Percentiles rank a stretch among this genome's conserved stretches.
Conservation (phyloP, 345 rosid genomes). For the Brassica napus region Da-Ae NC_063452.1:56296501-56297000, state of each 20-base stretch:
- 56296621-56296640: conserved; percentile 49
- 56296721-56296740: conserved; percentile 56
- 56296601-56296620: neutral
- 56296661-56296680: conserved; percentile 58
- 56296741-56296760: conserved; percentile 57
- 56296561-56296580: conserved; percentile 13
- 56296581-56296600: conserved; percentile 3
- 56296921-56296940: conserved; percentile 50
- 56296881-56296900: conserved; percentile 73
- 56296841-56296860: conserved; percentile 66
- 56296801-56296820: conserved; percentile 43
- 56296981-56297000: conserved; percentile 47
- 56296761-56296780: conserved; percentile 74
- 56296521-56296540: conserved; percentile 70
- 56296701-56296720: conserved; percentile 73
- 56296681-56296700: conserved; percentile 54
- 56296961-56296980: conserved; percentile 36
- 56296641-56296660: conserved; percentile 79
- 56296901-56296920: conserved; percentile 44
- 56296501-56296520: conserved; percentile 77
- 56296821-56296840: conserved; percentile 58
- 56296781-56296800: conserved; percentile 58
- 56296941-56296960: conserved; percentile 60
- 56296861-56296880: conserved; percentile 68
- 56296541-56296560: conserved; percentile 42